Evolutionary conservation across 2,329 filamentous ascomycete species (phyloP).

Genomic region (Fusarium cyanostomum): DNA sequence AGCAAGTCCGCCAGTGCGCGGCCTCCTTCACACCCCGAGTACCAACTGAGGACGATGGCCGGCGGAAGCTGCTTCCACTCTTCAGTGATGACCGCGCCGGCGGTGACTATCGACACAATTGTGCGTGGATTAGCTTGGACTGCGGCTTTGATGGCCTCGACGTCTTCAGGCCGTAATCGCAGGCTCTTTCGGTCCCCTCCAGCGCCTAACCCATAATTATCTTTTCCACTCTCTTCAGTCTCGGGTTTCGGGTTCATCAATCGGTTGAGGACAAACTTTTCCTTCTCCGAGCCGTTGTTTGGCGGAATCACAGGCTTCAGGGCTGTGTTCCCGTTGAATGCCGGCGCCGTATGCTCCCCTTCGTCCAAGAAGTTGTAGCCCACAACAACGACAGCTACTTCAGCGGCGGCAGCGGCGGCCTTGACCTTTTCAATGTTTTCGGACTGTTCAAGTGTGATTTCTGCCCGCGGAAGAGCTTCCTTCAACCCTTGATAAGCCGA

Average conservation of each 20-base stretch:
- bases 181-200: constrained; percentile 32
- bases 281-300: neutral
- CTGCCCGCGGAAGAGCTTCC: neutral
- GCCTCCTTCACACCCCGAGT: constrained; percentile 31
- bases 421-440: neutral
- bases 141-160: constrained; percentile 24
- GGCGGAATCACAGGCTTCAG: constrained; percentile 12
- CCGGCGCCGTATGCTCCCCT: constrained; percentile 29
- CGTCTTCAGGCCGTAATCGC: constrained; percentile 16
- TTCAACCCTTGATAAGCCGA: constrained; percentile 25
- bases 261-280: neutral
- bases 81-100: constrained; percentile 31
- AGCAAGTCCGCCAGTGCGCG: constrained; percentile 30
- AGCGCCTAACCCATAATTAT: constrained; percentile 19
- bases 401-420: neutral
- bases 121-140: constrained; percentile 12
- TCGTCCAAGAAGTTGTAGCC: constrained; percentile 32
- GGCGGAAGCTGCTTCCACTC: constrained; percentile 26
- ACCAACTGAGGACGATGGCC: constrained; percentile 32
- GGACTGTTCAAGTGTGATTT: constrained; percentile 15
- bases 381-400: constrained; percentile 29
- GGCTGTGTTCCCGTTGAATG: constrained; percentile 11
- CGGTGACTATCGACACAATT: constrained; percentile 24
- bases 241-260: neutral
- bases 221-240: neutral